phyloP scores from a whole-genome alignment of 2,329 filamentous ascomycete genomes.

The Penicillium sp. region DNA sequence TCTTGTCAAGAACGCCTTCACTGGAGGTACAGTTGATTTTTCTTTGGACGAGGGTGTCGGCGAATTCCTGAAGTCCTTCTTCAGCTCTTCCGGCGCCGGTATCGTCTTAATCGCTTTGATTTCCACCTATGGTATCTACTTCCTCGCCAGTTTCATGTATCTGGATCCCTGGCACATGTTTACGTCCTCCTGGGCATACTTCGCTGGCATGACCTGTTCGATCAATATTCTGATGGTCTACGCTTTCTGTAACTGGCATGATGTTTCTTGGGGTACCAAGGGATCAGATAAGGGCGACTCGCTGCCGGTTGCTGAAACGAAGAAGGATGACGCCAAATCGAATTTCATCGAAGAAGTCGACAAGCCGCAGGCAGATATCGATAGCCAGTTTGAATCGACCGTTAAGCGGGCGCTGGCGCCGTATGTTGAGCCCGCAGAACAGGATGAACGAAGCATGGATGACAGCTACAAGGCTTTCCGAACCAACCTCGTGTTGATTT shows the following conservation, averaged over 20 bases:
- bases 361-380: constrained; percentile 93
- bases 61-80: constrained; percentile 74
- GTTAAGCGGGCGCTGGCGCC: constrained; percentile 88
- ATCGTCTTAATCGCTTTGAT: constrained; percentile 89
- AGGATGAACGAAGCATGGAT: constrained; percentile 81
- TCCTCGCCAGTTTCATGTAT: constrained; percentile 93
- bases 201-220: constrained; percentile 89
- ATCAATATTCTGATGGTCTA: constrained; percentile 99
- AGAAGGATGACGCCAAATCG: constrained; percentile 83
- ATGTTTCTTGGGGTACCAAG: constrained; percentile 99
- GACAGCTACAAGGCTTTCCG: constrained; percentile 99
- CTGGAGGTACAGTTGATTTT: constrained; percentile 56
- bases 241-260: constrained; percentile 99
- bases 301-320: constrained; percentile 79
- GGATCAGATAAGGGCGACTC: constrained; percentile 91
- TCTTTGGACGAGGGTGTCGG: constrained; percentile 59
- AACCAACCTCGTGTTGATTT: constrained; percentile 83
- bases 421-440: constrained; percentile 70
- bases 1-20: constrained; percentile 79
- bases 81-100: constrained; percentile 71
- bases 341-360: constrained; percentile 90
- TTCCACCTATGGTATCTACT: constrained; percentile 94
- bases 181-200: constrained; percentile 89
- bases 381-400: constrained; percentile 90
- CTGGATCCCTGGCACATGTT: constrained; percentile 99